A percentile compares a stretch with the other conserved stretches of the same genome.
phyloP scores from a whole-genome alignment of 2,329 filamentous ascomycete genomes.

The Fusarium brevicatenulatum region DNA sequence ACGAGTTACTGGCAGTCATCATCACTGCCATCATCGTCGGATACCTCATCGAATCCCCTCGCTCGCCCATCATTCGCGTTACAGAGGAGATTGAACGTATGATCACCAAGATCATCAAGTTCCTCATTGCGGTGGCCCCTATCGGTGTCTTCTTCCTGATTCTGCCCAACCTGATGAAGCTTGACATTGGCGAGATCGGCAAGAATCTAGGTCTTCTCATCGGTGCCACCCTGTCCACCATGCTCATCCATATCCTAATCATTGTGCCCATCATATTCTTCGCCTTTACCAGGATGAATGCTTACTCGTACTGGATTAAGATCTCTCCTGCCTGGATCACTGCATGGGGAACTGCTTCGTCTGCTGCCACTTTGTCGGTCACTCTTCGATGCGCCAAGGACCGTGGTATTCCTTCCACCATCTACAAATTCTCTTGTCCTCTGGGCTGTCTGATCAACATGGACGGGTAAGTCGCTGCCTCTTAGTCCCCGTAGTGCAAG shows the following conservation, averaged over 20 bases:
- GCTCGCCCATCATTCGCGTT: conserved; percentile 53
- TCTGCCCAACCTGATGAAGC: conserved; percentile 60
- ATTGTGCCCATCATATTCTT: conserved; percentile 58
- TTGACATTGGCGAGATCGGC: conserved; percentile 59
- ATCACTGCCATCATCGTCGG: conserved; percentile 59
- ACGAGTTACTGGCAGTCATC: conserved; percentile 59
- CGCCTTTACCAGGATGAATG: conserved; percentile 55
- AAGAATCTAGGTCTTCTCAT: conserved; percentile 62
- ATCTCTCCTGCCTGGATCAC: conserved; percentile 63
- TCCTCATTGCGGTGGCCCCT: conserved; percentile 60
- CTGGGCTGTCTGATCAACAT: conserved; percentile 62
- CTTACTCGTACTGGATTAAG: conserved; percentile 59
- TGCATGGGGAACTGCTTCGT: conserved; percentile 64
- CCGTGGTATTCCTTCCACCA: conserved; percentile 54
- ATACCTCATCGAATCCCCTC: conserved; percentile 53
- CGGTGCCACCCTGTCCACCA: conserved; percentile 56
- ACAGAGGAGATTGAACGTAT: conserved; percentile 60
- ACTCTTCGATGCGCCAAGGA: conserved; percentile 56
- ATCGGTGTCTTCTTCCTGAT: conserved; percentile 65
- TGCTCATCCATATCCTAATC: conserved; percentile 59
- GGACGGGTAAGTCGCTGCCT: conserved; percentile 52
- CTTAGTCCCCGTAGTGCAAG: background rate
- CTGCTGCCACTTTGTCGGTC: conserved; percentile 62
- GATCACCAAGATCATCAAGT: conserved; percentile 57
- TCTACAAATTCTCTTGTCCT: conserved; percentile 59